Percentiles rank a stretch among this genome's conserved stretches.
Evolutionary conservation across 306 rosid species (phyloP).

Genomic region (Casuarina equisetifolia): DNA sequence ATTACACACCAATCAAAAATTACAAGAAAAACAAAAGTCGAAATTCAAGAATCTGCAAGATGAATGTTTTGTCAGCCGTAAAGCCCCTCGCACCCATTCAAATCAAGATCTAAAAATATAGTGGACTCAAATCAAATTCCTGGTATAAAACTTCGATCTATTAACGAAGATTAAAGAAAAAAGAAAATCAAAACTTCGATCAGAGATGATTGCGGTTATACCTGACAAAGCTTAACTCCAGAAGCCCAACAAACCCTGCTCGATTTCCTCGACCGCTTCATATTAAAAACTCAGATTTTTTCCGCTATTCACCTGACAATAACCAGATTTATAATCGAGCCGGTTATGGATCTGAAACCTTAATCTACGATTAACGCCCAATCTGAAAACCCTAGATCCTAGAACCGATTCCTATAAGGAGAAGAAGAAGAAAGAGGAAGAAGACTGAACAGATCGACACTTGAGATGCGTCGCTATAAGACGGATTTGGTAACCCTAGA

Average conservation of each 20-base stretch:
- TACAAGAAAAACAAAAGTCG: neutral
- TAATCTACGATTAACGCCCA: conserved; percentile 6
- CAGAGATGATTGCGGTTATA: conserved; percentile 46
- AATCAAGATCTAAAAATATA: neutral
- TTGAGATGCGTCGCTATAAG: neutral
- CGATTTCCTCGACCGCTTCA: conserved; percentile 76
- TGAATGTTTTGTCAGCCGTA: neutral
- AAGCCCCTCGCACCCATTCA: neutral
- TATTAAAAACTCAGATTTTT: conserved; percentile 48
- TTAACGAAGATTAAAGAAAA: neutral
- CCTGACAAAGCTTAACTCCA: conserved; percentile 72
- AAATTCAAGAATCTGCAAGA: neutral
- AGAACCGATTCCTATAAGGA: neutral
- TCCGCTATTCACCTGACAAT: conserved; percentile 22
- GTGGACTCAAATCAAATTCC: neutral
- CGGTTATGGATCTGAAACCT: neutral
- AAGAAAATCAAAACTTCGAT: conserved; percentile 21
- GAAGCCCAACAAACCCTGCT: conserved; percentile 71
- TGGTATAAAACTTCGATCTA: conserved; percentile 1
- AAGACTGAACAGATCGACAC: neutral
- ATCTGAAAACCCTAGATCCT: conserved; percentile 15
- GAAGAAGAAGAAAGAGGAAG: neutral
- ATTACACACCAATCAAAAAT: neutral
- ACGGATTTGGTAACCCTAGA: conserved; percentile 1
- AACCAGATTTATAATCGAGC: conserved; percentile 16